Conservation (phyloP, 139 green algal species). For the Axilococcus clingmanii region DNA sequence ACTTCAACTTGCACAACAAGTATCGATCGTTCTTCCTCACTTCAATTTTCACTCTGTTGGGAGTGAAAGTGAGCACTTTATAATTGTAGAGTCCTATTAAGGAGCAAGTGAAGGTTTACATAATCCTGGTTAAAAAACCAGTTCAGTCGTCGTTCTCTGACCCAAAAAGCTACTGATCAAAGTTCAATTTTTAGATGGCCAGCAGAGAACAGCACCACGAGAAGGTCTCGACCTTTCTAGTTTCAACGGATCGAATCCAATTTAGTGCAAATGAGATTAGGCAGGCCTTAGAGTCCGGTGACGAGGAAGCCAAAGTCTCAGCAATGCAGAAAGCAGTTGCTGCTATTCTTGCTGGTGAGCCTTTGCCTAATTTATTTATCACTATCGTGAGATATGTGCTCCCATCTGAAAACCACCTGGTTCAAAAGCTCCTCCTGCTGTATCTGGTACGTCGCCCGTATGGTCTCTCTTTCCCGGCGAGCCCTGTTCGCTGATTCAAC, state of each 20-base stretch:
- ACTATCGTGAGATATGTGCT: slow-evolving; percentile 98
- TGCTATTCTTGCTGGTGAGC: slow-evolving; percentile 88
- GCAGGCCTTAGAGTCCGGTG: slow-evolving; percentile 80
- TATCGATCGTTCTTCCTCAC: no score
- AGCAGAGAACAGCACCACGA: slow-evolving; percentile 37
- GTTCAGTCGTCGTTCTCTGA: no score
- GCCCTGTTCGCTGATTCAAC: not conserved
- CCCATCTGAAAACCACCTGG: slow-evolving; percentile 91
- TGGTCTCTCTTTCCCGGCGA: not conserved
- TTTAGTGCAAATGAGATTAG: slow-evolving; percentile 79
- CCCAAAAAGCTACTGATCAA: no score
- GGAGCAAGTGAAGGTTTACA: no score
- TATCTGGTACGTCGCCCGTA: slow-evolving; percentile 68
- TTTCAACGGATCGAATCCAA: slow-evolving; percentile 75
- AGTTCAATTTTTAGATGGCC: no score
- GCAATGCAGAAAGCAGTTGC: slow-evolving; percentile 95
- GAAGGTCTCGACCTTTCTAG: slow-evolving; percentile 84
- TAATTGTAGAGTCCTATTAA: no score
- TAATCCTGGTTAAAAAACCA: no score
- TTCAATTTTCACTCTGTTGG: no score
- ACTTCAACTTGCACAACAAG: no score
- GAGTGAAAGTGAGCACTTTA: no score
- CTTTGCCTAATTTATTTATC: slow-evolving; percentile 95
- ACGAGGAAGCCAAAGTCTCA: slow-evolving; percentile 66
- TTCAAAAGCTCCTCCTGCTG: slow-evolving; percentile 97